A percentile compares a stretch with the other conserved stretches of the same genome.
Conservation (phyloP, 371 early-diverging fungal genomes). For the Circinella minor region DNA sequence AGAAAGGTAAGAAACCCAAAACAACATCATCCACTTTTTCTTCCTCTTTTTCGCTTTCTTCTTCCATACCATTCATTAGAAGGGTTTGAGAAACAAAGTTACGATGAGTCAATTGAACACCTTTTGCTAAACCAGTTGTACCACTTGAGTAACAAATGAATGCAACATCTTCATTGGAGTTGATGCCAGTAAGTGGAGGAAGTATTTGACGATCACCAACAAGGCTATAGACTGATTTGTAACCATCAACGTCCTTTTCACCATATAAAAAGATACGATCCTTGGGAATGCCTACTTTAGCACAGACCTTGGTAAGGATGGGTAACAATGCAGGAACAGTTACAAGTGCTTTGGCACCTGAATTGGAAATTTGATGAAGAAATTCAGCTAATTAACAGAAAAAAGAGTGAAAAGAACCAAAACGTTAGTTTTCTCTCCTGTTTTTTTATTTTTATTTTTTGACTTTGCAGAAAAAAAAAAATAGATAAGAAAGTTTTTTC, state of each 20-base stretch:
- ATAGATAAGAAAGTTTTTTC: neutral
- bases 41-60: conserved; percentile 13
- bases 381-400: conserved; percentile 20
- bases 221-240: conserved; percentile 25
- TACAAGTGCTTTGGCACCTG: conserved; percentile 58
- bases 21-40: conserved; percentile 42
- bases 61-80: conserved; percentile 12
- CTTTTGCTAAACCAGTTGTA: conserved; percentile 78
- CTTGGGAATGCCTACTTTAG: conserved; percentile 52
- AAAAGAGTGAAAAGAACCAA: too few relatives aligned
- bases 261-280: conserved; percentile 63
- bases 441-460: neutral
- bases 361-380: conserved; percentile 27
- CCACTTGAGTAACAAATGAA: conserved; percentile 91
- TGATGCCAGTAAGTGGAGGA: conserved; percentile 27
- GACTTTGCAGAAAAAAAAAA: neutral
- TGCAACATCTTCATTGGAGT: conserved; percentile 57
- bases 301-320: conserved; percentile 53
- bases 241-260: conserved; percentile 39
- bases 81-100: conserved; percentile 27
- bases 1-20: conserved; percentile 80
- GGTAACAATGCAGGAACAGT: conserved; percentile 51
- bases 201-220: conserved; percentile 21
- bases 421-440: neutral
- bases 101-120: conserved; percentile 37